Evolutionary conservation across 2,329 filamentous ascomycete species (phyloP), one percentile per base, ranked within the genome.

Genomic region (Dryadomyces sulphureus): DNA sequence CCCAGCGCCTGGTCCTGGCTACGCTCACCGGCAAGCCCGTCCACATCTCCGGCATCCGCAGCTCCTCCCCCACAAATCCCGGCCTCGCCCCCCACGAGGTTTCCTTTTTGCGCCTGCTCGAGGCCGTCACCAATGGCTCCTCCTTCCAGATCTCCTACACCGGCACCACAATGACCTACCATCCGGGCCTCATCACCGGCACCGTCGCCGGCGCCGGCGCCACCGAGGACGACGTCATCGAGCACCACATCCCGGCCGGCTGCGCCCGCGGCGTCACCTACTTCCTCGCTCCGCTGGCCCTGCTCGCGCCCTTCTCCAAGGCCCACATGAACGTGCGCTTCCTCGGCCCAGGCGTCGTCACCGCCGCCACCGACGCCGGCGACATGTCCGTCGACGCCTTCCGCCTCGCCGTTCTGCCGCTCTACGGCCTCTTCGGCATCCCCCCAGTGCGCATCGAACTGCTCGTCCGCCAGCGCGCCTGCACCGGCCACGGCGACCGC

Each of bases 131-230:
- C 58, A 98, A 98, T 70, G 92, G 92, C 65, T 85, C 84, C 48
- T 80, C 84, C 47, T 87, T 96, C 66, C 89, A 95, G 58, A 94
- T 98, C 55, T 94, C 88, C 11, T 92, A 94, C 66, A 95, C 88
- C 1, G 92, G 92, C 59, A 96, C 92, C 0, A 89, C 87, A 1
- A 76, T 98, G 47, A 81, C 89, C 34, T 98, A 93, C 66, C 83
- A 85, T 53, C 92, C 92, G 0, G 92, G 92, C 32, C 70, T 98
- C 36, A 93, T 98, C 57, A 92, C 87, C 0, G 92, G 92, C 50
- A 83, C 81, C 41, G 78, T 84, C 21, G 72, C 84, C 19, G 87
- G 86, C 17, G 73, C 81, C 43, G 86, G 86, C 55, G 69, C 66
- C 16, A 70, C 66, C 19, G 64, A 75, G 41, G 75, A 79, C 56